phyloP scores from a whole-genome alignment of 139 green algal species.

The Chlorokybus atmophyticus region DNA sequence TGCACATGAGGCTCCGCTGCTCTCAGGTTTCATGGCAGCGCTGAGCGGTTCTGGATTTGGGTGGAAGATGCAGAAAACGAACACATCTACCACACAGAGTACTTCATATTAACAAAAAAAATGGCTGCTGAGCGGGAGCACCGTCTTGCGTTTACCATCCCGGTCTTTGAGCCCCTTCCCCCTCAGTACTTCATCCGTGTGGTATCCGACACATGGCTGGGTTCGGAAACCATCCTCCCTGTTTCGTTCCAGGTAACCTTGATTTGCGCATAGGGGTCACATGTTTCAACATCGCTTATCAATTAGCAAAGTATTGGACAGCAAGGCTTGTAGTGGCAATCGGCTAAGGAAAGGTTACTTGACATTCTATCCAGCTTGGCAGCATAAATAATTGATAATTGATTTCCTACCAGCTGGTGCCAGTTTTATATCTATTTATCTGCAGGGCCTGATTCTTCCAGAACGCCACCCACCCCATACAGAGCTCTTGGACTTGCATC shows the following conservation, averaged over 20 bases:
- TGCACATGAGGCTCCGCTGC: too few relatives aligned
- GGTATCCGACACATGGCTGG: slow-evolving; percentile 68
- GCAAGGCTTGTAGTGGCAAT: too few relatives aligned
- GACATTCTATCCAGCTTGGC: too few relatives aligned
- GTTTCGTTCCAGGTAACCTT: slow-evolving; percentile 34
- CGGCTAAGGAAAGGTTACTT: too few relatives aligned
- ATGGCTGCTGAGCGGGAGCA: slow-evolving; percentile 50
- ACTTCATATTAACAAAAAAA: slow-evolving; percentile 76
- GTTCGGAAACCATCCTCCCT: slow-evolving; percentile 25
- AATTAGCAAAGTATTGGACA: too few relatives aligned
- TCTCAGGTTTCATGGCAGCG: slow-evolving; percentile 44
- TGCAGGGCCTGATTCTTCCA: slow-evolving; percentile 23
- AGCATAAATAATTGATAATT: too few relatives aligned
- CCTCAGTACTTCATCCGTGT: slow-evolving; percentile 56
- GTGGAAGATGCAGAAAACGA: slow-evolving; percentile 87
- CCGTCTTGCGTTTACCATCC: slow-evolving; percentile 79
- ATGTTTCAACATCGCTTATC: too few relatives aligned
- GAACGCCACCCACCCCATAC: slow-evolving; percentile 40
- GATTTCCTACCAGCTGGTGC: neutral
- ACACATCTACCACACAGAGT: slow-evolving; percentile 85
- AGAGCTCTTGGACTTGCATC: slow-evolving; percentile 87
- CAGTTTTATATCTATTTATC: slow-evolving; percentile 7
- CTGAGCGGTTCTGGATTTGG: slow-evolving; percentile 65
- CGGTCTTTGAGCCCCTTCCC: slow-evolving; percentile 88
- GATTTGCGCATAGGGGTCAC: too few relatives aligned